Base-by-base conservation (phyloP, 306 rosid genomes). In the Cicer cuneatum region DNA sequence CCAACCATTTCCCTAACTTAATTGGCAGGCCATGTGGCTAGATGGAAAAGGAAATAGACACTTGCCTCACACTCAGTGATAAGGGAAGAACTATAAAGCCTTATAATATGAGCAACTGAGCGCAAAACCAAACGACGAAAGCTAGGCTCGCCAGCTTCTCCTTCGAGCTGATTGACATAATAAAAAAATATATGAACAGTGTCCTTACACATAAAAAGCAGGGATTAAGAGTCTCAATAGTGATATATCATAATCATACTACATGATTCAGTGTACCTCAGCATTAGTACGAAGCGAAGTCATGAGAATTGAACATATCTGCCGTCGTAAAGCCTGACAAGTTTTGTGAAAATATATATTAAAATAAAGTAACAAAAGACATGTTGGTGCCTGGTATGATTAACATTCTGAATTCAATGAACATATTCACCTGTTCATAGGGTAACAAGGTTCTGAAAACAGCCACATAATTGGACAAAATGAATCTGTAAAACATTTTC, bases 51-150 rank as follows among this genome's bases (percentile, higher is more conserved):
- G 64, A 63, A 62, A 82, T 24, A 43, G 67, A 76, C 77, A 84
- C 89, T 78, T 87, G 86, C 98, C 93, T 93, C 98, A 82, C 94
- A 89, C 83, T 93, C 98, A 43, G 98, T 91, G 80, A 89, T 63
- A 56, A 93, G 97, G 75, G 98, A 91, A 78, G 98, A 82, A 86
- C 98, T 91, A 82, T 93, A 91, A 71, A 87, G 97, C 88, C 97
- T 85, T 89, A 93, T 88, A 73, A 93, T 93, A 87, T 93, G 98
- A 82, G 97, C 97, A 85, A 93, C 97, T 12, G 97, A 93, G 79
- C 98, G 96, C 94, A 93, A 80, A 76, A 93, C 97, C 89, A 93
- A 77, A 16, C 98, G 98, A 42, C 97, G 89, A 80, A 89, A 93
- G 66, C 85, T 83, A 82, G 97, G 98, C 84, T 93, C 98, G 62